Evolutionary conservation across 352 stramenopile genomes (phyloP).

Genomic region (Phytopythium ostracodes): DNA sequence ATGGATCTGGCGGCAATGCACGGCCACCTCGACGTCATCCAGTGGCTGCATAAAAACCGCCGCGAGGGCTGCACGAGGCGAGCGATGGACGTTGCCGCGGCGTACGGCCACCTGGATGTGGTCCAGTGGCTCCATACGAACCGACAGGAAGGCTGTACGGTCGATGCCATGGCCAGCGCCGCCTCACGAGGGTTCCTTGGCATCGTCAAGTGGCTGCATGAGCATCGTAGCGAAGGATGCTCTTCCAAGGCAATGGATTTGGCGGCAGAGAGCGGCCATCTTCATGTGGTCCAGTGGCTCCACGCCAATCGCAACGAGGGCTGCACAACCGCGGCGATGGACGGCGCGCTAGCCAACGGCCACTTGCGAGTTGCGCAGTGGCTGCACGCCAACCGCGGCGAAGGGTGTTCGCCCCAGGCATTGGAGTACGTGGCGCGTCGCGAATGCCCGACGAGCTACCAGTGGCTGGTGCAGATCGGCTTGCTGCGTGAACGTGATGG

Average conservation of each 20-base stretch:
- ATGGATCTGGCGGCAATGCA: conserved; percentile 7
- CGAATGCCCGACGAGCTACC: background rate
- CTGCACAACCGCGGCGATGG: background rate
- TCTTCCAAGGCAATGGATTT: conserved; percentile 54
- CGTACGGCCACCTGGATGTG: conserved; percentile 11
- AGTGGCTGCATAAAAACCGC: conserved; percentile 5
- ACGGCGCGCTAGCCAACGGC: background rate
- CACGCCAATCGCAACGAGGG: background rate
- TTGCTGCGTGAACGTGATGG: background rate
- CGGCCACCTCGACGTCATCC: conserved; percentile 7
- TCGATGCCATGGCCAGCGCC: conserved; percentile 9
- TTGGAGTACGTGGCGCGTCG: background rate
- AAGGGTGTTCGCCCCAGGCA: background rate
- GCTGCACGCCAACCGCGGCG: background rate
- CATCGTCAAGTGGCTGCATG: conserved; percentile 50
- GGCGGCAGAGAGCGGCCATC: background rate
- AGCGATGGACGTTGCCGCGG: conserved; percentile 3
- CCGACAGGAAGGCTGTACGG: conserved; percentile 10
- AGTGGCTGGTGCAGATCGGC: background rate
- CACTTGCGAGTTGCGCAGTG: background rate
- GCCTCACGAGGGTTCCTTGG: conserved; percentile 3
- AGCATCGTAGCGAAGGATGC: conserved; percentile 52
- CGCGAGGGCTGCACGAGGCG: conserved; percentile 5
- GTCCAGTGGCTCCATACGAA: conserved; percentile 15
- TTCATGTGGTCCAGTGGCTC: background rate